These are phyloP conservation scores for Dionaea muscipula DNA, from an alignment of 179 eudicot genomes.

Conservation along the genomic window DNA sequence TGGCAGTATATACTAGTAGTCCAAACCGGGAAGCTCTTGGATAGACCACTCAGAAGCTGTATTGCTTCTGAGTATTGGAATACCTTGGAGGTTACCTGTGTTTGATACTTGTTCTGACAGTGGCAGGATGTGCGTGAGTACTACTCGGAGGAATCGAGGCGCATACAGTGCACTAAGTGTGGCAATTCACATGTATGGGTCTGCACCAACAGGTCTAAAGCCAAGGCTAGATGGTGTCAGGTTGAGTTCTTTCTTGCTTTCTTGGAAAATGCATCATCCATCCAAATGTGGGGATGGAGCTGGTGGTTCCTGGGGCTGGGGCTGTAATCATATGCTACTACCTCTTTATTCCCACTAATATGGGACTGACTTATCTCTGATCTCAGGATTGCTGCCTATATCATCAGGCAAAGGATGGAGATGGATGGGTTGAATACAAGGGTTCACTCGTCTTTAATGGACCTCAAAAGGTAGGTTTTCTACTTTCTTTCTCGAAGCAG, in stretches of 20 bases:
- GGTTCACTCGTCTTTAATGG: constrained; percentile 73
- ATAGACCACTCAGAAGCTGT: no score
- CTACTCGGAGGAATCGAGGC: constrained; percentile 85
- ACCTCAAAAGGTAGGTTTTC: constrained; percentile 62
- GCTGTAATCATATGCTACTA: neutral
- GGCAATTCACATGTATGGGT: constrained; percentile 87
- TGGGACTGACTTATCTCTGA: constrained; percentile 5
- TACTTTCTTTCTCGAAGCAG: neutral
- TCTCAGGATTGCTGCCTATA: constrained; percentile 87
- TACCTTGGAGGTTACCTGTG: constrained; percentile 5
- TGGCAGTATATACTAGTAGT: no score
- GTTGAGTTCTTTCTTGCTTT: constrained; percentile 24
- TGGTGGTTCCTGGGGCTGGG: no score
- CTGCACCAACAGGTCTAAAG: constrained; percentile 85
- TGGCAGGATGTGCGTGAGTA: constrained; percentile 49
- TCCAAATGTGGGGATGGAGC: neutral
- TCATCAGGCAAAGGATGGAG: constrained; percentile 99
- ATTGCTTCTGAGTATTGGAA: no score
- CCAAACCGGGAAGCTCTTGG: no score
- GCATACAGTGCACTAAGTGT: constrained; percentile 94
- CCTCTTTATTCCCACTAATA: neutral
- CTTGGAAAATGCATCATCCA: neutral
- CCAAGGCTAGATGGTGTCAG: constrained; percentile 99
- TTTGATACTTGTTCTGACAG: constrained; percentile 7
- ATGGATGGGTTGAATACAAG: constrained; percentile 87